These are phyloP conservation scores for Perilla frutescens DNA, from an alignment of 257 asterid genomes.

Conservation along the genomic window DNA sequence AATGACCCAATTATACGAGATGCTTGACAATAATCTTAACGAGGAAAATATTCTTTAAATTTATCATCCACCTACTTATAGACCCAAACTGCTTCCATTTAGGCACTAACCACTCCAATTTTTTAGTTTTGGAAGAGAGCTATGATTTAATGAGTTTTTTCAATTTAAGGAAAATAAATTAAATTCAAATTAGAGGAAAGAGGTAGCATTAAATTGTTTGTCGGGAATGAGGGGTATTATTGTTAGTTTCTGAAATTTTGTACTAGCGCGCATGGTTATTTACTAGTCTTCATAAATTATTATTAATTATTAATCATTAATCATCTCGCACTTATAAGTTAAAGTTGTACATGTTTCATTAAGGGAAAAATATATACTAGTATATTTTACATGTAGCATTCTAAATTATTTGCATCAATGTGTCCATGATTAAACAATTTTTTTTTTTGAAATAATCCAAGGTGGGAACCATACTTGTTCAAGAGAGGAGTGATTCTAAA, in stretches of 20 bases:
- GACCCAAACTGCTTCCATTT: slow-evolving; percentile 34
- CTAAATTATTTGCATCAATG: neutral
- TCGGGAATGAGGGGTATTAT: neutral
- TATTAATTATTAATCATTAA: slow-evolving; percentile 3
- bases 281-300: neutral
- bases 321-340: neutral
- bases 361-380: neutral
- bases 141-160: slow-evolving; percentile 7
- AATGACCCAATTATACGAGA: slow-evolving; percentile 3
- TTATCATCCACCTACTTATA: slow-evolving; percentile 29
- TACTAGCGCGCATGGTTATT: no score
- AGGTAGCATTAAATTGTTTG: no score
- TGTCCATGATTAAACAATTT: neutral
- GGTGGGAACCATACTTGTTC: neutral
- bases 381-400: neutral
- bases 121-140: slow-evolving; percentile 17
- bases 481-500: neutral
- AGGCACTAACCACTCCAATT: slow-evolving; percentile 38
- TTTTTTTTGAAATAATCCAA: slow-evolving; percentile 4
- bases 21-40: slow-evolving; percentile 22
- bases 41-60: neutral
- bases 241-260: neutral
- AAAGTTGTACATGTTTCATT: neutral
- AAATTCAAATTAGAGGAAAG: no score
- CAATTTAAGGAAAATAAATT: neutral